Evolutionary conservation across 257 asterid genomes (phyloP), one percentile per base, ranked within the genome.

Genomic region (Jacaranda mimosifolia): DNA sequence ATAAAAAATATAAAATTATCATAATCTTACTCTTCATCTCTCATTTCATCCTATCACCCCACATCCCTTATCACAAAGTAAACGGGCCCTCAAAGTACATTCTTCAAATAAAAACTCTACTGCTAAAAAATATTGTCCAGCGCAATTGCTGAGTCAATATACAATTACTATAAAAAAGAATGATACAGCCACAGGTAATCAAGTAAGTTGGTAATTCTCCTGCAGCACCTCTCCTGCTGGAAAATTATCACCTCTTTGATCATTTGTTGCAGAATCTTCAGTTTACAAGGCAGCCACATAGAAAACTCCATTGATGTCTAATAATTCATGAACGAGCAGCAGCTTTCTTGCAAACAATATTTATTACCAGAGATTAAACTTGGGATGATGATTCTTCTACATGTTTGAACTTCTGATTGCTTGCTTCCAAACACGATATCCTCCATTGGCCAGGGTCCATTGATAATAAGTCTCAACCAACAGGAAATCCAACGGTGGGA

Each of bases 131-230:
- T 26, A 26, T 72, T 35, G 70, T 72, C 68, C 52, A 35, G 32
- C 32, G 1, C 32, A 57, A 19, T 19, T 43, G 18, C 43, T 15
- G 70, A 52, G 68, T 68, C 52, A 26, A 26, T 36, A 56, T 68
- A 63, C 56, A 53, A 55, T 52, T 80, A 70, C 65, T 2, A 81
- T 21, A 2, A 26, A 15, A 66, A 53, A 55, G 52, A 72, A 76
- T 57, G 51, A 63, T 67, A n/a, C 68, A 69, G 43, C 52, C 46
- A 21, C 64, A 59, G 11, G 12, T 48, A n/a, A 75, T 49, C 76
- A 66, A 65, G 3, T 36, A 67, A 45, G 66, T 38, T 7, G 32
- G 21, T 39, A 19, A 49, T 52, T 58, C 80, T 26, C 57, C 3
- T 70, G 40, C 3, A 67, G 26, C 12, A 52, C 17, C 62, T 55